These are phyloP conservation scores for Teratosphaeriaceae sp. DNA, from an alignment of 2,329 filamentous ascomycete genomes.

Conservation along the genomic window DNA sequence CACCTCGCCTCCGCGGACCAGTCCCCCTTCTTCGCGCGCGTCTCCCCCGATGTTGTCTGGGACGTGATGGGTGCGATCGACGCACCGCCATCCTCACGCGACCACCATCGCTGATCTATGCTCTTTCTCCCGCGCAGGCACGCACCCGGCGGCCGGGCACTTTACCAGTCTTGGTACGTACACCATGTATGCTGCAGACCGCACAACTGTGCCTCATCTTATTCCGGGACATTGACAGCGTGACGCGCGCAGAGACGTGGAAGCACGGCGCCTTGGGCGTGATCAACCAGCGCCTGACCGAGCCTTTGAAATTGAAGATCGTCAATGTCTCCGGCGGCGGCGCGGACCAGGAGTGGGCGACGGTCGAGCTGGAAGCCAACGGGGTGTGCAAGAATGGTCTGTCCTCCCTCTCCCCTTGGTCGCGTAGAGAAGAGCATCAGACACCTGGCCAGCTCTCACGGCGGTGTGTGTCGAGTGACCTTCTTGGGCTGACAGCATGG, in stretches of 20 bases:
- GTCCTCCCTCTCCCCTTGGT: not conserved
- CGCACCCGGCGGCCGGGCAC: constrained; percentile 21
- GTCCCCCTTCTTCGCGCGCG: constrained; percentile 21
- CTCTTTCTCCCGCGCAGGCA: constrained; percentile 11
- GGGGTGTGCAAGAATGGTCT: constrained; percentile 23
- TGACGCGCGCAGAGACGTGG: constrained; percentile 18
- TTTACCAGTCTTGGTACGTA: constrained; percentile 18
- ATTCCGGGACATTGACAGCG: too few relatives aligned
- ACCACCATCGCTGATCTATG: too few relatives aligned
- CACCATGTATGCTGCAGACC: too few relatives aligned
- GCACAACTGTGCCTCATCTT: too few relatives aligned
- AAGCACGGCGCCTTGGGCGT: constrained; percentile 20
- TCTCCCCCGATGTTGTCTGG: constrained; percentile 22
- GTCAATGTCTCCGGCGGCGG: constrained; percentile 23
- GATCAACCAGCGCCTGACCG: constrained; percentile 17
- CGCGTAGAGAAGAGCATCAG: too few relatives aligned
- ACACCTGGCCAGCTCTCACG: too few relatives aligned
- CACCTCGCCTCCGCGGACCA: constrained; percentile 17
- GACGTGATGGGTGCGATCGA: constrained; percentile 20
- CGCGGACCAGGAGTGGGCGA: constrained; percentile 22
- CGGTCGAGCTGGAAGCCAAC: constrained; percentile 22
- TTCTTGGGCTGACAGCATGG: constrained; percentile 3
- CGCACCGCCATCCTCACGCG: too few relatives aligned
- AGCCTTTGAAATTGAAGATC: constrained; percentile 18
- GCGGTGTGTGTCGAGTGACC: too few relatives aligned